A percentile compares a stretch with the other conserved stretches of the same genome.
Evolutionary conservation across 2,329 filamentous ascomycete genomes (phyloP).

Genomic region (Ceratocystis variospora): DNA sequence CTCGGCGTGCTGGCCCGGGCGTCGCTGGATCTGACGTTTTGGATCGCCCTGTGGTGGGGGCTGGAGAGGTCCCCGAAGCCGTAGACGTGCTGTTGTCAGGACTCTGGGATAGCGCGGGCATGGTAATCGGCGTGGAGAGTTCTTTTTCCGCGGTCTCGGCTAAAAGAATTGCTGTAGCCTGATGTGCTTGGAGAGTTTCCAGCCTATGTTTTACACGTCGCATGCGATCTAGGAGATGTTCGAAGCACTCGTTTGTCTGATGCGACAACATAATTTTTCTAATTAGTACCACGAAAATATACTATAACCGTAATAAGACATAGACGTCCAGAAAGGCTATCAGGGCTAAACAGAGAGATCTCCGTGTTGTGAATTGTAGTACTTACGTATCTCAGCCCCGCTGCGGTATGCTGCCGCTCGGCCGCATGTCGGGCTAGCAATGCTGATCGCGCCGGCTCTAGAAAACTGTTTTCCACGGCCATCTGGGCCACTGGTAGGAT

Average conservation of each 20-base stretch:
- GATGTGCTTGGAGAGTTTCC: not conserved
- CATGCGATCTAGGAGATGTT: conserved; percentile 24
- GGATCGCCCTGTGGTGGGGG: not conserved
- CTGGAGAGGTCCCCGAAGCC: not conserved
- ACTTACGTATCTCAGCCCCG: conserved; percentile 40
- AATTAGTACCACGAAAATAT: not conserved
- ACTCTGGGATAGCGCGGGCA: not conserved
- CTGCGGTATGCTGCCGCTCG: conserved; percentile 32
- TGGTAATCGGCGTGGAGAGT: not conserved
- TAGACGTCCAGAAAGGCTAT: no score
- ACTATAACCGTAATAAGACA: not conserved
- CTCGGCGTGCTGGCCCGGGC: not conserved
- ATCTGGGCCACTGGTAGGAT: conserved; percentile 57
- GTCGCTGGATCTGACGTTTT: not conserved
- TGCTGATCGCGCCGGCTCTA: conserved; percentile 43
- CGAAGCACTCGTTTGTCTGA: conserved; percentile 40
- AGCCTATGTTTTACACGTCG: not conserved
- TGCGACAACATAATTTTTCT: conserved; percentile 21
- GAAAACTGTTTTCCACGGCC: conserved; percentile 53
- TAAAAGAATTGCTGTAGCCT: not conserved
- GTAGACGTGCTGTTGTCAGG: not conserved
- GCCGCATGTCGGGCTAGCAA: conserved; percentile 33
- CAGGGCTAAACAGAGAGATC: no score
- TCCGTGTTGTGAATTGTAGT: not conserved
- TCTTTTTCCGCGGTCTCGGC: not conserved